Evolutionary conservation across 805 yeast genomes (phyloP).

Genomic region (Hemisphaericaspora nanyangensis): DNA sequence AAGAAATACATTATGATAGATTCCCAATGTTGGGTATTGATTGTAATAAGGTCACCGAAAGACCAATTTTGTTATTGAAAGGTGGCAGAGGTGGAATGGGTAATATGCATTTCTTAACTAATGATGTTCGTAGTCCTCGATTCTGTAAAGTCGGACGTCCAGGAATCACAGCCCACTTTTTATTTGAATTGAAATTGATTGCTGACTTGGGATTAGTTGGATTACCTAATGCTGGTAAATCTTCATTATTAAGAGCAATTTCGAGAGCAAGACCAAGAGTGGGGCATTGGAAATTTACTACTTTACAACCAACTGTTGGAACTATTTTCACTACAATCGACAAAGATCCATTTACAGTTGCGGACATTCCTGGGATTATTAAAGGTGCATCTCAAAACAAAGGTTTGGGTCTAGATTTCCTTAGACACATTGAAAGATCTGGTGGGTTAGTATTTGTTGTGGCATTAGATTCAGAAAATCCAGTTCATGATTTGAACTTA

Average conservation of each 20-base stretch:
- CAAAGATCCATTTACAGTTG: constrained; percentile 77
- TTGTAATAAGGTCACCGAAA: constrained; percentile 52
- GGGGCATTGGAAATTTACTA: constrained; percentile 97
- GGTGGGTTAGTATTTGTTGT: constrained; percentile 86
- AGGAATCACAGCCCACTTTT: constrained; percentile 61
- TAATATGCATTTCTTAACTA: constrained; percentile 88
- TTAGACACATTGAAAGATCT: constrained; percentile 89
- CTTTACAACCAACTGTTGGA: constrained; percentile 88
- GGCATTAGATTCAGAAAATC: constrained; percentile 65
- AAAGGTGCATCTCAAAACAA: constrained; percentile 79
- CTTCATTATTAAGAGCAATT: constrained; percentile 80
- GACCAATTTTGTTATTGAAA: constrained; percentile 64
- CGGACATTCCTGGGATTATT: constrained; percentile 96
- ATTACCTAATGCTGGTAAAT: constrained; percentile 94
- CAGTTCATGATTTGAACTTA: constrained; percentile 59
- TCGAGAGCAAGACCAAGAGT: constrained; percentile 86
- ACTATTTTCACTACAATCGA: constrained; percentile 69
- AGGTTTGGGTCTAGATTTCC: constrained; percentile 92
- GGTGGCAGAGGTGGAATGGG: constrained; percentile 97
- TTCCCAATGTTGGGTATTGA: constrained; percentile 86
- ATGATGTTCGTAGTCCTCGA: constrained; percentile 81
- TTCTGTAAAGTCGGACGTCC: constrained; percentile 79
- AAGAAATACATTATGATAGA: constrained; percentile 60
- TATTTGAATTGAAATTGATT: constrained; percentile 79
- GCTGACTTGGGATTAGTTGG: constrained; percentile 96